Evolutionary conservation across 2,329 filamentous ascomycete species (phyloP), one percentile per base, ranked within the genome.

Genomic region (Diaporthe citriasiana): DNA sequence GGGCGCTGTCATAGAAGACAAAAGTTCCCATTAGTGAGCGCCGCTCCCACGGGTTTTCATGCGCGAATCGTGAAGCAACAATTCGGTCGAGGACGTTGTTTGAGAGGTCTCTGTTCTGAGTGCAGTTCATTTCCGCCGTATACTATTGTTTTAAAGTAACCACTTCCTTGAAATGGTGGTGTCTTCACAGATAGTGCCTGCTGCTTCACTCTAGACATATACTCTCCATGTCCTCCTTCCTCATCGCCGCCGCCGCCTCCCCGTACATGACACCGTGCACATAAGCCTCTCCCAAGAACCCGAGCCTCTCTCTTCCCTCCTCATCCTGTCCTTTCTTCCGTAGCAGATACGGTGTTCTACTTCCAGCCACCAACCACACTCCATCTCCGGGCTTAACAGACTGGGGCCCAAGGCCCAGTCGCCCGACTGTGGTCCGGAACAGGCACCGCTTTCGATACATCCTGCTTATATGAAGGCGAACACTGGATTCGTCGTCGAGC

Each of bases 251-350:
- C 25, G 45, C 56, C 9, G 33, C 33, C 22, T 71, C 70, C 9
- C 70, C 70, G 33, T 63, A 71, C 70, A 71, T 71, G 12, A 71
- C 50, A 30, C 70, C 70, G 25, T 71, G 70, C 2, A 71, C 70
- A 55, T 71, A 71, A 4, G 45, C 19, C 25, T 71, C 70, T 3
- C 70, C 70, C 12, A 71, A n/a, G 15, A 65, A 65, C 12, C 30
- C 27, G 6, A 53, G 40, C 4, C 25, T 27, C 19, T 65, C 45
- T 25, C 13, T 71, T 30, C 51, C 50, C 33, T 65, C 56, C 4
- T n/a, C 12, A 10, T n/a, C 45, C 17, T 65, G 17, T 8, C 22
- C 40, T 22, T 51, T 51, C 25, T 47, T 27, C 40, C 51, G 35
- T 33, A 71, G 33, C 10, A 71, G 30, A 42, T 71, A 71, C 12